Percentiles rank a stretch among this genome's conserved stretches.
phyloP scores from a whole-genome alignment of 208 protist species.

The Porcisia hertigi region DNA sequence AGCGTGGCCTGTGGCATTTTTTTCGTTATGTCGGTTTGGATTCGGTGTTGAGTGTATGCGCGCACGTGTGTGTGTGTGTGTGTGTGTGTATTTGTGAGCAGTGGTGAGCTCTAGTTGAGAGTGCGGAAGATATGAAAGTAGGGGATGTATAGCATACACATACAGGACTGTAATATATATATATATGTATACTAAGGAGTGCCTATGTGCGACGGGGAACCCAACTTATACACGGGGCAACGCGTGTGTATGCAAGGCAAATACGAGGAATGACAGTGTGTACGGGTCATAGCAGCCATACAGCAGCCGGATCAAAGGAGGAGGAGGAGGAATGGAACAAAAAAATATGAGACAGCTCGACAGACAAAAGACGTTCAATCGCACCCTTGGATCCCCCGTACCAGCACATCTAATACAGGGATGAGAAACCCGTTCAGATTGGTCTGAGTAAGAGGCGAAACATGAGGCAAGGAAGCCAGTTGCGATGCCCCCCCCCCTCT shows the following conservation, averaged over 20 bases:
- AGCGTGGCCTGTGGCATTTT: constrained; percentile 43
- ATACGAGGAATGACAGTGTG: neutral
- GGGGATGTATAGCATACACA: neutral
- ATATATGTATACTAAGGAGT: neutral
- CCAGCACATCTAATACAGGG: neutral
- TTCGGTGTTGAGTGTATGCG: neutral
- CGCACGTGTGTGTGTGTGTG: neutral
- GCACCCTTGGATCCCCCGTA: neutral
- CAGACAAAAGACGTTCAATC: neutral
- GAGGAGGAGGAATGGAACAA: neutral
- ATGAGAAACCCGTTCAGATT: neutral
- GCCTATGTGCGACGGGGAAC: neutral
- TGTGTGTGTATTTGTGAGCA: neutral
- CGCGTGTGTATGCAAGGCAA: neutral
- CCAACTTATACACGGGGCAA: neutral
- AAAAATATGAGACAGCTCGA: neutral
- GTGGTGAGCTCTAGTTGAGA: neutral
- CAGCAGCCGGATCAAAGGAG: neutral
- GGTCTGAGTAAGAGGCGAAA: neutral
- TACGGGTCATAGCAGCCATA: neutral
- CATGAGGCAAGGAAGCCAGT: neutral
- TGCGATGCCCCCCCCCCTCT: neutral
- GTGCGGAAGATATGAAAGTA: neutral
- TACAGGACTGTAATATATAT: neutral
- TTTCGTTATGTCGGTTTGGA: neutral